Evolutionary conservation across 1,139 yeast species (phyloP), one percentile per base, ranked within the genome.

Genomic region (Diutina rugosa): DNA sequence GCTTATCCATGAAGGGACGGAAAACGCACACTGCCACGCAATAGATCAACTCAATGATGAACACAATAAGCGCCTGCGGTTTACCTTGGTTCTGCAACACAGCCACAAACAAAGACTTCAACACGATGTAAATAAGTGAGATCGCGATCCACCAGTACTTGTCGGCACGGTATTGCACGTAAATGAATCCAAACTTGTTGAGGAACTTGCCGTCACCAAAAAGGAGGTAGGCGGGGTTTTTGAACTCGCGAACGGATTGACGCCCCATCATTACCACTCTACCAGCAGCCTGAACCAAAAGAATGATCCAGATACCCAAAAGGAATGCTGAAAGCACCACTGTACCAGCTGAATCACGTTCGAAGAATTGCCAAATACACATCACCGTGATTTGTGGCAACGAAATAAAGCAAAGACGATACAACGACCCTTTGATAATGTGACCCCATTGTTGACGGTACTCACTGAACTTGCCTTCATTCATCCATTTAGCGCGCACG

Each of bases 1-100:
- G 81, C 71, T 87, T 90, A 73, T 93, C 98, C 93, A 95, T 84
- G 68, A 81, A 93, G 5, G 99, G 99, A 69, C 93, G 82, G 60
- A 79, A 73, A 77, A 81, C 79, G 65, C 91, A 84, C 45, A 90
- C 65, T 1, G 75, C 74, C 41, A 79, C 78, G 62, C 87, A 80
- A 69, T 85, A 90, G 26, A 78, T 63, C 60, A 91, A 73, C 69
- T 93, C 99, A 61, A 89, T 76, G 16, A 76, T 81, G 65, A 91
- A 87, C 9, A 91, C 78, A 56, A 89, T 77, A 59, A 89, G 78
- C 0, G 96, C 87, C 67, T 89, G 97, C 9, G 79, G 85, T 64
- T 84, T 86, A 59, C 98, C 98, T 47, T 82, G 77, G 10, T 71
- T 64, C 71, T 93, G 99, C 60, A 90, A 78, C 18, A 90, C 85